Evolutionary conservation across 1,284 basidiomycete genomes (phyloP).

Genomic region (Cutaneotrichosporon sp.): DNA sequence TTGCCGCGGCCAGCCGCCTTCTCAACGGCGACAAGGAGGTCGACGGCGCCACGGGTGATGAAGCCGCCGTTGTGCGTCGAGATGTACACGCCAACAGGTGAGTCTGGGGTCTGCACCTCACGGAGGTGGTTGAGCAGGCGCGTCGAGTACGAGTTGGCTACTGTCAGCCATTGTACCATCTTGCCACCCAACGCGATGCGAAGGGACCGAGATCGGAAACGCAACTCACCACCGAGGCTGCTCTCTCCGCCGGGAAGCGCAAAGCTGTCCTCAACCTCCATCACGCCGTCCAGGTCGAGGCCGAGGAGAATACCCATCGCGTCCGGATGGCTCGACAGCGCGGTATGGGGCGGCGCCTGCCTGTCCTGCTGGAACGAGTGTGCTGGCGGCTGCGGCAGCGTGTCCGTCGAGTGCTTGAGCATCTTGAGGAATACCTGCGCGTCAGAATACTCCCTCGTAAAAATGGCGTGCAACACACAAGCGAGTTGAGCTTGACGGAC

Average conservation of each 20-base stretch:
- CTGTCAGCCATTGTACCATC: background rate
- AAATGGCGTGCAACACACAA: slow-evolving; percentile 56
- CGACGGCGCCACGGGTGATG: slow-evolving; percentile 80
- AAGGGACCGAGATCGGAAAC: too few relatives aligned
- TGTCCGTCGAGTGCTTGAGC: slow-evolving; percentile 61
- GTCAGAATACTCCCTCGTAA: background rate
- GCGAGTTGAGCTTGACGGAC: slow-evolving; percentile 72
- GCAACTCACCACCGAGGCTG: slow-evolving; percentile 34
- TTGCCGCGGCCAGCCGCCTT: slow-evolving; percentile 61
- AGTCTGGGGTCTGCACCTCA: slow-evolving; percentile 87
- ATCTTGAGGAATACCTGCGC: slow-evolving; percentile 84
- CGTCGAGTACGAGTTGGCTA: slow-evolving; percentile 42
- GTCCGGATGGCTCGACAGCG: slow-evolving; percentile 50
- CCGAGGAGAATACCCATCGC: slow-evolving; percentile 82
- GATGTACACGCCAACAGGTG: slow-evolving; percentile 95
- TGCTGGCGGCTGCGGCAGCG: slow-evolving; percentile 37
- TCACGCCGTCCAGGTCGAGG: slow-evolving; percentile 81
- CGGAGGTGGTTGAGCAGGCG: slow-evolving; percentile 41
- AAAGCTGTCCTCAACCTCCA: slow-evolving; percentile 91
- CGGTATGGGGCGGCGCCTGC: slow-evolving; percentile 42
- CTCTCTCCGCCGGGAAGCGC: slow-evolving; percentile 58
- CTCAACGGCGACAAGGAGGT: slow-evolving; percentile 70
- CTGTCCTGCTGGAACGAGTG: slow-evolving; percentile 36
- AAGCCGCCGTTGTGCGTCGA: slow-evolving; percentile 86
- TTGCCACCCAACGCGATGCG: too few relatives aligned